Base-by-base conservation (phyloP, 1,284 basidiomycete genomes). In the Takashimella koratensis region DNA sequence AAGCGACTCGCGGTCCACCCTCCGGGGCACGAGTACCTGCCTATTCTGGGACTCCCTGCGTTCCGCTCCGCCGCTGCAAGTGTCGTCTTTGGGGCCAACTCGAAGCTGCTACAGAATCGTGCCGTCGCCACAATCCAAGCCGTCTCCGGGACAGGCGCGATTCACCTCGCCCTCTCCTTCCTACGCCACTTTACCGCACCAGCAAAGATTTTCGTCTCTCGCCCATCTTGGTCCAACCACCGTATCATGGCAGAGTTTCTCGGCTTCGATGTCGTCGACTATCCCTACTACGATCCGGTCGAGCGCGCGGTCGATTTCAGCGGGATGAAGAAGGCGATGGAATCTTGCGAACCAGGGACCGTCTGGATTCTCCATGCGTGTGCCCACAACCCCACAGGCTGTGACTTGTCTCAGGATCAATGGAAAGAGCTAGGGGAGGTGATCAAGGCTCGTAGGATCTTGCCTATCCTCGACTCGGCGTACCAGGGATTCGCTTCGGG, bases 141-240 rank as follows among this genome's bases (percentile, higher is more conserved):
- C 22, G 91, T 98, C 67, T 95, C 91, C 20, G 93, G 93, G 36
- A 97, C 93, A 1, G 93, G 93, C 58, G 94, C 93, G 49, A 94
- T 95, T 78, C 93, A 96, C 77, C 81, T 95, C 43, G 93, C 85
- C 42, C 92, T 86, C 2, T 77, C 89, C 53, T 96, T 97, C 80
- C 78, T 97, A 57, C 83, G 83, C 61, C 81, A 81, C 55, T 94
- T 90, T 76, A 96, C 95, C 77, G 83, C 81, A 43, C 77, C 81
- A 47, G 85, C 85, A 64, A 81, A 82, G 64, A 78, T 95, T 58
- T 91, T 86, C 75, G 71, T 97, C 65, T 90, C 88, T 70, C 84
- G 92, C 72, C 93, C 93, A 27, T 96, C 94, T 24, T 98, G 94
- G 94, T 92, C 86, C 55, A 97, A 92, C 78, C 93, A 98, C 78